Base-by-base conservation (phyloP, 2,329 filamentous ascomycete species). In the Exophiala viscosa region DNA sequence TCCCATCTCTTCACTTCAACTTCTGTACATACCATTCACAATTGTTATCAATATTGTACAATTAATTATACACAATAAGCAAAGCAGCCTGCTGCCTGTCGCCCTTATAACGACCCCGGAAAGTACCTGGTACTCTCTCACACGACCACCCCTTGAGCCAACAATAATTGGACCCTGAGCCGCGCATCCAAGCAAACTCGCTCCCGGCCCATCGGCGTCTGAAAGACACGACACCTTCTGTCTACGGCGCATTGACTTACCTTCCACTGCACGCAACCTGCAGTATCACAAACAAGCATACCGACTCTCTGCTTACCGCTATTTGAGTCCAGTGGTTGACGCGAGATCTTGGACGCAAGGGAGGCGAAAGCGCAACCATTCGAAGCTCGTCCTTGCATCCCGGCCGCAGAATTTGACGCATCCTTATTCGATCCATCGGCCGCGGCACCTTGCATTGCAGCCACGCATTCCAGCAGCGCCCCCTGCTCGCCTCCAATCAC, bases 381-480 rank as follows among this genome's bases (percentile, higher is more conserved):
- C 40, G 39, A 50, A 28, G 49, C 42, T 50, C 14, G 32, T 39
- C 47, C 53, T 33, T 35, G 49, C 46, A 48, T 38, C 52, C 40
- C 40, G 35, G 47, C 42, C 35, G 44, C 45, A 52, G 49, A 50
- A 41, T 53, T 51, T 52, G 39, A 44, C 28, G 50, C 45, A 38
- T 33, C 40, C 38, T 41, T 42, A 57, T 56, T 60, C 23, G 59
- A 54, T 61, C 59, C 57, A 58, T 42, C 20, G 13, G n/a, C 17
- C 58, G 47, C 52, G 57, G 59, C 59, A 60, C 57, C 59, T 61
- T 60, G 59, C 59, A 61, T 61, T 51, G 47, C 57, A 54, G 56
- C 54, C 50, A 49, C 51, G 58, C 58, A 62, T 61, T 62, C 58
- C 60, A 48, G 51, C 50, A 56, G 44, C 40, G 33, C 39, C 43